Percentiles rank a stretch among this genome's conserved stretches.
phyloP scores from a whole-genome alignment of 495 filamentous ascomycete species.

The Neurospora sp. region DNA sequence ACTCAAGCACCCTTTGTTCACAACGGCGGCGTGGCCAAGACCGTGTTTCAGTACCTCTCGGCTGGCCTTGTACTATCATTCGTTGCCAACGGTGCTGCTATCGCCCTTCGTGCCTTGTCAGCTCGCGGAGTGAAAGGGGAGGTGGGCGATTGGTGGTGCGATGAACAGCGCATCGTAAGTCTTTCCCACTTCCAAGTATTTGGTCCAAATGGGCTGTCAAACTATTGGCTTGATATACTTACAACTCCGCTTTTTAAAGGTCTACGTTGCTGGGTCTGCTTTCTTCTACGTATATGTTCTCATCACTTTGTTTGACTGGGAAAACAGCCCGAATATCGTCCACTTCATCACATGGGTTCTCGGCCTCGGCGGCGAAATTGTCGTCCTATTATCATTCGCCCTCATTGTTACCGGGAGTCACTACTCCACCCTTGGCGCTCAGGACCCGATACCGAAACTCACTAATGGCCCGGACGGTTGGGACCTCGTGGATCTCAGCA shows the following conservation, averaged over 20 bases:
- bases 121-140: slow-evolving; percentile 32
- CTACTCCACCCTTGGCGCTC: slow-evolving; percentile 29
- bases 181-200: background rate
- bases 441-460: slow-evolving; percentile 9
- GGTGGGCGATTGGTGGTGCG: slow-evolving; percentile 67
- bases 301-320: slow-evolving; percentile 70
- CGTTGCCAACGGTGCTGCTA: slow-evolving; percentile 59
- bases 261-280: slow-evolving; percentile 64
- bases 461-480: slow-evolving; percentile 26
- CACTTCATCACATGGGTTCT: slow-evolving; percentile 68
- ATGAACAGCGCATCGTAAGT: slow-evolving; percentile 73
- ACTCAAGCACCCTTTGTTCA: slow-evolving; percentile 25
- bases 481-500: slow-evolving; percentile 41
- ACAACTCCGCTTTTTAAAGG: slow-evolving; percentile 35
- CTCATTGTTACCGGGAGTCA: slow-evolving; percentile 50
- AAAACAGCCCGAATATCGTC: slow-evolving; percentile 58
- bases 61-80: slow-evolving; percentile 58
- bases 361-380: slow-evolving; percentile 54
- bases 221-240: slow-evolving; percentile 1
- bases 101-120: slow-evolving; percentile 65
- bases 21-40: slow-evolving; percentile 47
- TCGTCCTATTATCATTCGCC: slow-evolving; percentile 55
- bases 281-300: slow-evolving; percentile 51
- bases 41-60: slow-evolving; percentile 66
- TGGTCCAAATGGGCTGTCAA: background rate